phyloP scores from a whole-genome alignment of 768 basidiomycete genomes.

The Leccinum broughii region DNA sequence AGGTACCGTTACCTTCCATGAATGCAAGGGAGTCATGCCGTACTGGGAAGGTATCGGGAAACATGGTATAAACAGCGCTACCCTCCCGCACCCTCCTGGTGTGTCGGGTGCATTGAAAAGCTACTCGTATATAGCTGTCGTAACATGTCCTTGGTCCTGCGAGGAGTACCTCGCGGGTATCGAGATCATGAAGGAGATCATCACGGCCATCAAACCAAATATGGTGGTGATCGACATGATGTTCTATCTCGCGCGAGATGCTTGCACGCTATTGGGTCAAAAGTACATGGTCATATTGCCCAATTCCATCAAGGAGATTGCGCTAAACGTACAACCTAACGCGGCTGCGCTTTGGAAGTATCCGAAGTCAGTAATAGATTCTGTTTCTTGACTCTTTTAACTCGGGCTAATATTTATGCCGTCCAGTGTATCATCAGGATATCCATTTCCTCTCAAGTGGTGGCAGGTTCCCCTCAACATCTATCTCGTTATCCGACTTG shows the following conservation, averaged over 20 bases:
- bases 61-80: neutral
- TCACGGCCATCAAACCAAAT: conserved; percentile 4
- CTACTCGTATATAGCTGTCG: neutral
- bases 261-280: conserved; percentile 10
- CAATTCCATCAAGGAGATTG: conserved; percentile 1
- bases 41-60: neutral
- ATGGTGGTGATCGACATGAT: conserved; percentile 1
- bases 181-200: conserved; percentile 3
- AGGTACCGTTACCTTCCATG: conserved; percentile 10
- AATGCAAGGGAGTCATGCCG: conserved; percentile 2
- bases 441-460: conserved; percentile 16
- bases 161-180: conserved; percentile 12
- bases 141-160: neutral
- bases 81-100: neutral
- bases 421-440: conserved; percentile 11
- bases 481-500: conserved; percentile 7
- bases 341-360: conserved; percentile 11
- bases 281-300: conserved; percentile 9
- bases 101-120: conserved; percentile 5
- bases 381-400: neutral
- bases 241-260: conserved; percentile 8
- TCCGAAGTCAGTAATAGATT: neutral
- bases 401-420: neutral
- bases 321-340: neutral
- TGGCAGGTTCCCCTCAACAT: conserved; percentile 18